Evolutionary conservation across 306 rosid genomes (phyloP).

Genomic region (Trichosanthes truncata): DNA sequence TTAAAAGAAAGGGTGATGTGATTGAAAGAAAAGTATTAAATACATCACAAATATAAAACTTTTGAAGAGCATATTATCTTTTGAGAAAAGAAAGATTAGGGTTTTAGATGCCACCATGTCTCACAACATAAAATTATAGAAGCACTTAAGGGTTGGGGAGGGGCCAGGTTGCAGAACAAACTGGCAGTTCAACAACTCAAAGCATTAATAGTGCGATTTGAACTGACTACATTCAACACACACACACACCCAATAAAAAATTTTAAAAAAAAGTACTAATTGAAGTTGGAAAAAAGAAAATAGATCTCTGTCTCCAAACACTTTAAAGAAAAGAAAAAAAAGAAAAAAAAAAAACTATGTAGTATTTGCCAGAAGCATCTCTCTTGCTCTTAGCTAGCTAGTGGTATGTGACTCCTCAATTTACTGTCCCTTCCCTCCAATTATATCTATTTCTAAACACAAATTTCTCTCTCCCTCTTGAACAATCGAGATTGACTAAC

Average conservation of each 20-base stretch:
- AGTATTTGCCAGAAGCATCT: neutral
- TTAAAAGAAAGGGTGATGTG: neutral
- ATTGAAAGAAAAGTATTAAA: neutral
- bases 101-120: slow-evolving; percentile 8
- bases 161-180: neutral
- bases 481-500: no score
- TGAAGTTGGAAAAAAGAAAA: neutral
- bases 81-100: neutral
- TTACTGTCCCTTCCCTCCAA: neutral
- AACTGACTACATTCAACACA: slow-evolving; percentile 1
- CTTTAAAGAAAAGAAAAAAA: neutral
- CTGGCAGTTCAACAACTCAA: neutral
- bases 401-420: slow-evolving; percentile 4
- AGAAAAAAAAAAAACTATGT: neutral
- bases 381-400: neutral
- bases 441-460: neutral
- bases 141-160: neutral
- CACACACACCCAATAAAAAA: no score
- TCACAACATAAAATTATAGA: neutral
- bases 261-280: neutral
- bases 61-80: slow-evolving; percentile 8
- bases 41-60: no score
- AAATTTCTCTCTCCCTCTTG: neutral
- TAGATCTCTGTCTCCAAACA: slow-evolving; percentile 3
- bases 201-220: slow-evolving; percentile 10